Evolutionary conservation across 2,329 filamentous ascomycete species (phyloP).

Genomic region (Venturia carpophila): DNA sequence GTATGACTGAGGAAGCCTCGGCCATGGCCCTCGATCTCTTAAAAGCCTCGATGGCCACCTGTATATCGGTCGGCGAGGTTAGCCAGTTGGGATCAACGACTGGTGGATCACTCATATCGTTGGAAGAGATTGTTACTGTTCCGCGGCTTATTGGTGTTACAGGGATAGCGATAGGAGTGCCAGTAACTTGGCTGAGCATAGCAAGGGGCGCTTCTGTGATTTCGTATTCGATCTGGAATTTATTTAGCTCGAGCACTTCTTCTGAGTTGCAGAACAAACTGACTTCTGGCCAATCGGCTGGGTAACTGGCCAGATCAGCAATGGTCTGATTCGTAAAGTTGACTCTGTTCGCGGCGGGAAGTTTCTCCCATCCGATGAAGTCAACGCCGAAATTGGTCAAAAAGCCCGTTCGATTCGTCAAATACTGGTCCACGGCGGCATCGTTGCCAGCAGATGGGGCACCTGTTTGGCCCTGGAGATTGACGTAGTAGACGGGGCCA

Average conservation of each 20-base stretch:
- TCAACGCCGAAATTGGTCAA: conserved; percentile 10
- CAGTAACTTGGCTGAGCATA: conserved; percentile 26
- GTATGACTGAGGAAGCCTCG: neutral
- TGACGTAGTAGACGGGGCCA: neutral
- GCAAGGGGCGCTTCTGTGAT: conserved; percentile 17
- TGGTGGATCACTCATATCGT: conserved; percentile 24
- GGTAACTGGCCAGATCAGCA: conserved; percentile 11
- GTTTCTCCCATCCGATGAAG: conserved; percentile 17
- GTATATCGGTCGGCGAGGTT: conserved; percentile 22
- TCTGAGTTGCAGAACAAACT: neutral
- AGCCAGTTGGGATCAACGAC: conserved; percentile 30
- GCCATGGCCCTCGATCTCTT: conserved; percentile 16
- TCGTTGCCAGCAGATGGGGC: conserved; percentile 1
- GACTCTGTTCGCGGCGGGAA: conserved; percentile 11
- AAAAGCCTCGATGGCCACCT: conserved; percentile 19
- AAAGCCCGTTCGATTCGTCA: neutral
- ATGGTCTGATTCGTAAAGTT: neutral
- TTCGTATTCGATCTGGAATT: conserved; percentile 18
- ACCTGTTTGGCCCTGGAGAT: neutral
- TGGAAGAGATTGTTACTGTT: conserved; percentile 20
- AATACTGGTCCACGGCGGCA: conserved; percentile 7
- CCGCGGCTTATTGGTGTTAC: conserved; percentile 25
- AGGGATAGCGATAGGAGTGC: conserved; percentile 23
- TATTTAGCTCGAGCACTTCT: conserved; percentile 20
- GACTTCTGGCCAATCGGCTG: conserved; percentile 16